These are phyloP conservation scores for Talaromyces sp. DNA, from an alignment of 2,329 filamentous ascomycete species.

Conservation along the genomic window DNA sequence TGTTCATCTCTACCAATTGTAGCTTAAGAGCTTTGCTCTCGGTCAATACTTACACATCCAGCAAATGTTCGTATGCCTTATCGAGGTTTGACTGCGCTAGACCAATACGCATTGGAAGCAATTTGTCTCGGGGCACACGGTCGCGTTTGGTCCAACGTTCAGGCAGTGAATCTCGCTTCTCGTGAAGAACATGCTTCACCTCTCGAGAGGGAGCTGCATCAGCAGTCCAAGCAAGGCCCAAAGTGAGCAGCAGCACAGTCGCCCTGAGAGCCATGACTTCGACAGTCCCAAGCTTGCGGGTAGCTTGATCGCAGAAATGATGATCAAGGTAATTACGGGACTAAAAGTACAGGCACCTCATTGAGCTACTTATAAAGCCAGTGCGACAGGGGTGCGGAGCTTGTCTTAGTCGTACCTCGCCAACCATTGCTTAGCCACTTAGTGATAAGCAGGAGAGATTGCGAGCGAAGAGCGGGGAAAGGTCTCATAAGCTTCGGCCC, in stretches of 20 bases:
- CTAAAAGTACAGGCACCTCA: not conserved
- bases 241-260: constrained; percentile 9
- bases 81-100: constrained; percentile 16
- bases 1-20: not conserved
- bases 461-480: constrained; percentile 6
- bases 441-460: not conserved
- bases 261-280: constrained; percentile 11
- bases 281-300: not conserved
- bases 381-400: too few relatives aligned
- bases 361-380: not conserved
- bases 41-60: constrained; percentile 14
- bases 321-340: not conserved
- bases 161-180: constrained; percentile 13
- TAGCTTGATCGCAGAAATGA: not conserved
- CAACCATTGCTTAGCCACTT: not conserved
- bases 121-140: constrained; percentile 13
- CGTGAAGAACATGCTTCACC: constrained; percentile 16
- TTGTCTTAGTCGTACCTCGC: not conserved
- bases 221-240: constrained; percentile 10
- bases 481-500: constrained; percentile 3
- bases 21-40: not conserved
- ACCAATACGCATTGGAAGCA: constrained; percentile 16
- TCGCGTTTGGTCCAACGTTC: constrained; percentile 14
- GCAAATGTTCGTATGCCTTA: constrained; percentile 11
- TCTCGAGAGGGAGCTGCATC: constrained; percentile 9